phyloP scores from a whole-genome alignment of 2,329 filamentous ascomycete species.

The Talaromyces sp. region DNA sequence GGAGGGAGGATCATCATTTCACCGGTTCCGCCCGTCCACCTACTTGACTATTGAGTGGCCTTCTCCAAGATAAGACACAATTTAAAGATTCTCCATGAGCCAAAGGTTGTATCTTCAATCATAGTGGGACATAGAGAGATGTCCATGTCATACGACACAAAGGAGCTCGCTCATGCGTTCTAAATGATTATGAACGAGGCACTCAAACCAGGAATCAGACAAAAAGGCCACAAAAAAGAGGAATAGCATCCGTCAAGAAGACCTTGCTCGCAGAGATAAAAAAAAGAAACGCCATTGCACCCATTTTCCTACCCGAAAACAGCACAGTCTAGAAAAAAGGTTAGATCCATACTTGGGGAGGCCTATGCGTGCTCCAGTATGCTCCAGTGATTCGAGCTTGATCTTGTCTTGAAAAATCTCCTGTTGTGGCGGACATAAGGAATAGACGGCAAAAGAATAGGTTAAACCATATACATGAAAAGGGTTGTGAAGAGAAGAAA shows the following conservation, averaged over 20 bases:
- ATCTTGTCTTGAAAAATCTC: conserved; percentile 3
- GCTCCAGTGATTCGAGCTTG: conserved; percentile 11
- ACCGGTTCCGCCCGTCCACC: not conserved
- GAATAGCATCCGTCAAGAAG: conserved; percentile 29
- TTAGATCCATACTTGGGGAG: conserved; percentile 3
- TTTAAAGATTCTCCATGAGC: not conserved
- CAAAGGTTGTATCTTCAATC: not conserved
- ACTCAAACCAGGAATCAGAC: not conserved
- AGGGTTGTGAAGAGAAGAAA: conserved; percentile 25
- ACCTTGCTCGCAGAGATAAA: conserved; percentile 7
- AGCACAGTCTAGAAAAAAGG: conserved; percentile 16
- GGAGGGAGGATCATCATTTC: not conserved
- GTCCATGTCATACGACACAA: not conserved
- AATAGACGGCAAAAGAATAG: conserved; percentile 13
- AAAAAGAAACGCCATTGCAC: conserved; percentile 16
- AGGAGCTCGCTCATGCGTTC: not conserved
- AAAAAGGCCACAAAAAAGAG: conserved; percentile 17
- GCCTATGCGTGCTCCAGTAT: conserved; percentile 1
- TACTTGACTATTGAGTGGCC: not conserved
- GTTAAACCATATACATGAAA: conserved; percentile 42
- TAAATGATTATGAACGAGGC: conserved; percentile 1
- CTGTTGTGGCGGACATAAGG: conserved; percentile 4
- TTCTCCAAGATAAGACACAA: not conserved
- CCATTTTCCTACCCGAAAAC: conserved; percentile 18
- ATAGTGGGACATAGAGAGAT: conserved; percentile 3